Conservation (phyloP, 495 filamentous ascomycete genomes). For the Bacidia rubella region DNA sequence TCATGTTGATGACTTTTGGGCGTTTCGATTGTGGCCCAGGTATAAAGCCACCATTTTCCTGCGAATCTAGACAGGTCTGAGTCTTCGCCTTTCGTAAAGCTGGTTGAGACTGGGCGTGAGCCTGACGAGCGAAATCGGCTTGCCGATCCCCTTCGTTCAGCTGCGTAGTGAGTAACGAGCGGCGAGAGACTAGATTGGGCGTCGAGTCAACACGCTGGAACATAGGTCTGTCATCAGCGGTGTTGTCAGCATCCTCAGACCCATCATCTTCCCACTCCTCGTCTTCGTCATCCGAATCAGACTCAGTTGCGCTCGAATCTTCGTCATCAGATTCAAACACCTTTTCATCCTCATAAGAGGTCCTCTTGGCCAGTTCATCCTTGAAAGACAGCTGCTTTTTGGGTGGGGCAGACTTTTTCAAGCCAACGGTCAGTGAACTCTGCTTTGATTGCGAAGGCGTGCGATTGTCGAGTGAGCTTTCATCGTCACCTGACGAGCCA, state of each 20-base stretch:
- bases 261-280: constrained; percentile 78
- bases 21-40: constrained; percentile 56
- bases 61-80: constrained; percentile 60
- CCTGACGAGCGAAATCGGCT: constrained; percentile 46
- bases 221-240: constrained; percentile 55
- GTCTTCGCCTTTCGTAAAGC: constrained; percentile 67
- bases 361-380: constrained; percentile 52
- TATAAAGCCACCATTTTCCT: constrained; percentile 65
- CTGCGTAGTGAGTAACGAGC: constrained; percentile 81
- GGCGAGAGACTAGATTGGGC: constrained; percentile 69
- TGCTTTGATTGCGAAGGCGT: constrained; percentile 37
- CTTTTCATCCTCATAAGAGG: constrained; percentile 51
- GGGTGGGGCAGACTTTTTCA: constrained; percentile 28
- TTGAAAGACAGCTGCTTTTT: constrained; percentile 81
- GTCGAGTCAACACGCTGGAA: constrained; percentile 88
- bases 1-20: constrained; percentile 78
- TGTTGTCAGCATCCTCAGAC: constrained; percentile 74
- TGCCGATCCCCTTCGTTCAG: constrained; percentile 64
- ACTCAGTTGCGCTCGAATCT: constrained; percentile 58
- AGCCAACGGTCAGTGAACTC: constrained; percentile 40
- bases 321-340: constrained; percentile 62
- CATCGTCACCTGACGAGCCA: constrained; percentile 65
- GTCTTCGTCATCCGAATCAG: constrained; percentile 74
- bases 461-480: constrained; percentile 62
- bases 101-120: constrained; percentile 61